phyloP scores from a whole-genome alignment of 306 rosid genomes.

The Rubus parviflorus region DNA sequence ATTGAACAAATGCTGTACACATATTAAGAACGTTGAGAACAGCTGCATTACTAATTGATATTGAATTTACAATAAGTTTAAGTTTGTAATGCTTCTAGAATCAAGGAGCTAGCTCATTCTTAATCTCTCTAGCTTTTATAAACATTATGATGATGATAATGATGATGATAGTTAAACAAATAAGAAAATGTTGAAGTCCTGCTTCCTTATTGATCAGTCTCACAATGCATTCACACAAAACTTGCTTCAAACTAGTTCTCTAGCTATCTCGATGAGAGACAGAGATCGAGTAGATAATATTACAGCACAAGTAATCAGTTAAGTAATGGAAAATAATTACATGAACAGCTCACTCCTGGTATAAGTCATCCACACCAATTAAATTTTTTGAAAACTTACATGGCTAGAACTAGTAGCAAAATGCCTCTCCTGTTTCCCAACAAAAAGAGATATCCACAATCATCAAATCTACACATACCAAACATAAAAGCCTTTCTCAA shows the following conservation, averaged over 20 bases:
- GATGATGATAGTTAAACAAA: no score
- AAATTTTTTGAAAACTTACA: neutral
- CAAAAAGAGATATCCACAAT: neutral
- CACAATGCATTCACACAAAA: neutral
- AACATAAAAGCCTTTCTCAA: neutral
- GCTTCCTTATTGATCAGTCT: neutral
- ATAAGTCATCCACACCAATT: neutral
- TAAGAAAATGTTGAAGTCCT: neutral
- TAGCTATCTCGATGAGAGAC: neutral
- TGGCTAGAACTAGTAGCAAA: neutral
- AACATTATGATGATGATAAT: no score
- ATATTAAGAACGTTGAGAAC: conserved; percentile 16
- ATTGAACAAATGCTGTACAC: conserved; percentile 27
- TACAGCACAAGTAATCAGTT: neutral
- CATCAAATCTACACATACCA: neutral
- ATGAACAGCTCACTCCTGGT: neutral
- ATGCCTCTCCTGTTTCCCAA: neutral
- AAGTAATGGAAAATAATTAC: neutral
- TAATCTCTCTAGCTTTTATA: no score
- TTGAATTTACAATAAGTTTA: no score
- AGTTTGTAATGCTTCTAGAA: neutral
- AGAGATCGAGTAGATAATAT: neutral
- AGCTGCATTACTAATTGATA: conserved; percentile 17
- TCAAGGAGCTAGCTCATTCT: no score
- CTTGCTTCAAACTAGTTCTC: neutral